Evolutionary conservation across 306 rosid genomes (phyloP), one percentile per base, ranked within the genome.

Genomic region (Purshia tridentata): DNA sequence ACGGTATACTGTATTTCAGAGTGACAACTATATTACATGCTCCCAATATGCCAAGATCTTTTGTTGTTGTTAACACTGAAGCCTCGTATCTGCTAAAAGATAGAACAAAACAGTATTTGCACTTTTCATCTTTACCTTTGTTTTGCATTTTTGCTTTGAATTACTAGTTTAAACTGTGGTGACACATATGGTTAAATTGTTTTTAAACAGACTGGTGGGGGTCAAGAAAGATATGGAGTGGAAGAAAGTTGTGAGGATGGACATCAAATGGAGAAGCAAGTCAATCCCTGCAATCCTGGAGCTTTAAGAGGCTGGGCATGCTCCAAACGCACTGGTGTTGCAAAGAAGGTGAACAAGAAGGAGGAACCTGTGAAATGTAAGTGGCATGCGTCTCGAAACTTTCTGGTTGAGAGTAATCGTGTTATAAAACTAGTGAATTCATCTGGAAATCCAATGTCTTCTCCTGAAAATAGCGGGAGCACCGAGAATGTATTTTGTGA

Each of bases 291-390:
- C 61, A 80, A 68, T 75, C 74, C 88, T 8, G 84, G 84, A 68
- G 65, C 67, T 64, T 67, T 87, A 52, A 70, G 80, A 65, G 78
- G 55, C 5, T 87, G 91, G 91, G 88, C 63, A 3, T 77, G 85
- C 80, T 87, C 86, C 56, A 87, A 87, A 75, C 61, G 91, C 79
- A 84, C 83, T 19, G 78, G 80, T 13, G 71, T 78, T 55, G 83
- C 74, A 22, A 81, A 84, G 73, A 84, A 84, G 79, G 62, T 85
- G 65, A 73, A 19, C 46, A 72, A 61, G 52, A 84, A 75, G 60
- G 78, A 49, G 35, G 59, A 72, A 23, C 71, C 46, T 18, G 54
- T 77, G 19, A 55, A 72, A 63, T 42, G 57, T 56, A 82, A 77
- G 57, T 77, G 81, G 85, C 73, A 60, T 1, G 72, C 58, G 39